Evolutionary conservation across 768 basidiomycete species (phyloP), one percentile per base, ranked within the genome.

Genomic region (Candolleomyces eurysporus): DNA sequence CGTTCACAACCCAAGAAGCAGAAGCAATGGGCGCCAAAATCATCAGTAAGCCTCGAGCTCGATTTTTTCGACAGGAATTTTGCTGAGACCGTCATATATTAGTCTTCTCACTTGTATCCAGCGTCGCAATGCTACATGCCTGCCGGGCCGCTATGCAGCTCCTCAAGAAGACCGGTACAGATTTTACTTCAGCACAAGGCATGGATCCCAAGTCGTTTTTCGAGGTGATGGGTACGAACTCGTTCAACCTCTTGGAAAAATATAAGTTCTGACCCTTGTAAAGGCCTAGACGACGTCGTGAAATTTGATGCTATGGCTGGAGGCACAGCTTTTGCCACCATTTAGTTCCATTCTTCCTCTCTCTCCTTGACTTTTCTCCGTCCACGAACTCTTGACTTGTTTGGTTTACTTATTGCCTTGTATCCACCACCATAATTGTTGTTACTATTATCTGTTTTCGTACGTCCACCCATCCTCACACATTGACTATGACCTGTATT

Each of bases 131-230:
- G 67, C 83, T 90, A 9, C 90, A 91, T 66, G 89, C 83, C n/a
- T 82, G 89, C 58, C 87, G 89, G 52, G 84, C 84, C n/a, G 90
- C 90, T 7, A 90, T 91, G 87, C 81, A 81, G 17, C 84, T 85
- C 0, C 73, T 91, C 48, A 89, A 87, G 76, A 88, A 89, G 76
- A 90, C 89, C 3, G 90, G 90, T 8, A 91, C 89, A 5, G 90
- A 91, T 69, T 89, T 87, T 68, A 60, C 70, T 19, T 75, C 78
- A 19, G 78, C 80, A 14, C 75, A 78, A 64, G 86, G 89, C 21
- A 90, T 91, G 89, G 88, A 90, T 65, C 90, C 90, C 8, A 88
- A 86, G 68, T 79, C 82, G 48, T 91, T 91, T 79, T 91, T 91
- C 71, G 82, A 88, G 68, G 85, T 89, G 57, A 87, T 90, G 87